Evolutionary conservation across 768 basidiomycete species (phyloP), one percentile per base, ranked within the genome.

Genomic region (Podaxis mareebaensis): DNA sequence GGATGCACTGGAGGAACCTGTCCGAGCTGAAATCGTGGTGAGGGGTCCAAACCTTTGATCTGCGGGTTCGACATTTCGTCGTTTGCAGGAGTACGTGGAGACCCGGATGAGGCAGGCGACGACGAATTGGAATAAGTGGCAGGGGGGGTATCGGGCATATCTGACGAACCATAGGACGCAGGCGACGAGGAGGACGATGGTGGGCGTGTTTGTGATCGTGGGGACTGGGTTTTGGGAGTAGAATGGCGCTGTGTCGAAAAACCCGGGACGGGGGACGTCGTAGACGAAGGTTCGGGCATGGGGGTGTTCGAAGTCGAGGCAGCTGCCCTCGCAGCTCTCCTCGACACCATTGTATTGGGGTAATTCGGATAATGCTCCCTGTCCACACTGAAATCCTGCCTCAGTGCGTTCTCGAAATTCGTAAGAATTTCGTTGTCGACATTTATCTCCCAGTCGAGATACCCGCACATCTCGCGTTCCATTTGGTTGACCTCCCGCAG

Each of bases 401-500:
- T 78, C 0, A 91, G 83, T 70, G 83, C 83, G 0, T 70, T 69
- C 68, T 91, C 87, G 69, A 92, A 92, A 42, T 83, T 85, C 3
- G 69, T 66, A 0, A 93, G 76, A 0, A 86, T 86, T 0, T 78
- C 70, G 0, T 87, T 83, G 57, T 92, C 90, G 57, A 92, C 88
- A 48, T 87, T 91, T 6, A 93, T 79, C 70, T 92, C 90, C 95
- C 95, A 98, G 72, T 96, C 95, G 49, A 99, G 79, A 71, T 98
- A 99, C 15, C 85, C 81, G 70, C 83, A 94, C 89, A 97, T 95
- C 76, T 96, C 94, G 24, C 93, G 79, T 78, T 96, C 95, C 94
- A 96, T 95, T 81, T 96, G 94, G 75, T 97, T 97, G 71, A 97
- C 90, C 81, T 96, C 95, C 52, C 91, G 83, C 6, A 96, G 77